Base-by-base conservation (phyloP, 768 basidiomycete genomes). In the Glaciozyma antarctica region DNA sequence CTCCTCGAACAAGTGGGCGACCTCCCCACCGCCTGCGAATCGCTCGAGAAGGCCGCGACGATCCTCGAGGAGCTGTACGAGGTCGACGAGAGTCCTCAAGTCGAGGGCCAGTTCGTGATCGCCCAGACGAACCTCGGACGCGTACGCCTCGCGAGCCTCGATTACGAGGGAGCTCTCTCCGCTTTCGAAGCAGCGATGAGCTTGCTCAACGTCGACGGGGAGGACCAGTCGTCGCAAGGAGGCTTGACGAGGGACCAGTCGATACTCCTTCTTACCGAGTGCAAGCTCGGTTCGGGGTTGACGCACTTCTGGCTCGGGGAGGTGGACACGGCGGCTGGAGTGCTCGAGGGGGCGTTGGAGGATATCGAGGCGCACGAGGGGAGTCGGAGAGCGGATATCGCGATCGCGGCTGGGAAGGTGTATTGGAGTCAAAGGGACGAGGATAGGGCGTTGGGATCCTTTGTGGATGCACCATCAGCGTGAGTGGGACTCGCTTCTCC, bases 51-150 rank as follows among this genome's bases (percentile, higher is more conserved):
- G 34, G 85, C 87, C 1, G 88, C 90, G 19, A 65, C 76, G 5
- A 79, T 91, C 15, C 78, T 98, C n/a, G 94, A 98, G 76, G 81
- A 83, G 2, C 81, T 82, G 32, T 99, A 95, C 77, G 95, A 99
- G 75, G 84, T 87, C 60, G 83, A 82, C 19, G 95, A 99, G 76
- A 86, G 90, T 60, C 77, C 85, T 1, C 78, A 80, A 28, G 83
- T 90, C 16, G 95, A 97, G 76, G 78, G 80, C 58, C 85, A 83
- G 60, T 99, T 87, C 73, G 84, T 82, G 8, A 83, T 91, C 47
- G 88, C 92, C 0, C 88, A 92, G 67, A 78, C 83, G 28, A 94
- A 88, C 64, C 78, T 90, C 12, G 95, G 86, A 0, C 84, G 95
- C 15, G 75, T 94, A 30, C 81, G 83, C 24, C 78, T 94, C n/a